These are phyloP conservation scores for Tuber indicum DNA, from an alignment of 495 filamentous ascomycete genomes.

Conservation along the genomic window DNA sequence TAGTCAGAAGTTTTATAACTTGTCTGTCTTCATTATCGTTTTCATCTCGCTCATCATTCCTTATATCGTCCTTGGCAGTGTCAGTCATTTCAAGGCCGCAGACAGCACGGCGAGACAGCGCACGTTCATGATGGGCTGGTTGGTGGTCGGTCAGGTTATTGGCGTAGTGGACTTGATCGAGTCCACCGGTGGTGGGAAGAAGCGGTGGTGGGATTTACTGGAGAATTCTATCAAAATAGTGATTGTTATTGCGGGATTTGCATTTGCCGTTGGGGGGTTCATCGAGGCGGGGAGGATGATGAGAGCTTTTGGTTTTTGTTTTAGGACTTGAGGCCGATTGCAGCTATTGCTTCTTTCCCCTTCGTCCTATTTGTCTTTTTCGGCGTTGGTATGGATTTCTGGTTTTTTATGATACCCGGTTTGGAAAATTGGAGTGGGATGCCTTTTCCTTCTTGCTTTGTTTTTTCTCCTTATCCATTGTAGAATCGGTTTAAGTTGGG, in stretches of 20 bases:
- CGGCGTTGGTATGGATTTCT: slow-evolving; percentile 3
- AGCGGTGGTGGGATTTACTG: slow-evolving; percentile 25
- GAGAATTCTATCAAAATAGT: slow-evolving; percentile 18
- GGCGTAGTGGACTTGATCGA: slow-evolving; percentile 36
- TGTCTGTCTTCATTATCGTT: slow-evolving; percentile 27
- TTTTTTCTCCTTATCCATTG: not conserved
- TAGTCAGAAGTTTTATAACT: slow-evolving; percentile 23
- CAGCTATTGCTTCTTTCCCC: not conserved
- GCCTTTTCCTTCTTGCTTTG: not conserved
- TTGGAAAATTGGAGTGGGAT: not conserved
- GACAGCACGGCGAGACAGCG: slow-evolving; percentile 41
- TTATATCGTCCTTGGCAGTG: slow-evolving; percentile 42
- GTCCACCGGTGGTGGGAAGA: slow-evolving; percentile 31
- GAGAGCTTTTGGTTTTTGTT: slow-evolving; percentile 38
- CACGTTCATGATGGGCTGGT: slow-evolving; percentile 45
- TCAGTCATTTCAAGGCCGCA: slow-evolving; percentile 38
- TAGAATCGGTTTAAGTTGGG: not conserved
- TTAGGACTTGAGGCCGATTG: slow-evolving; percentile 12
- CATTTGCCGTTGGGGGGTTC: slow-evolving; percentile 38
- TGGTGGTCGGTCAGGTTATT: slow-evolving; percentile 38
- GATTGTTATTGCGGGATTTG: slow-evolving; percentile 19
- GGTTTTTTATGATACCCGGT: not conserved
- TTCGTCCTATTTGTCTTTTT: slow-evolving; percentile 9
- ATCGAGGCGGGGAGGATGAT: slow-evolving; percentile 37
- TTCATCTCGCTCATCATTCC: slow-evolving; percentile 34